A percentile compares a stretch with the other conserved stretches of the same genome.
Evolutionary conservation across 2,329 filamentous ascomycete species (phyloP).

Genomic region (Stagonosporopsis tanaceti): DNA sequence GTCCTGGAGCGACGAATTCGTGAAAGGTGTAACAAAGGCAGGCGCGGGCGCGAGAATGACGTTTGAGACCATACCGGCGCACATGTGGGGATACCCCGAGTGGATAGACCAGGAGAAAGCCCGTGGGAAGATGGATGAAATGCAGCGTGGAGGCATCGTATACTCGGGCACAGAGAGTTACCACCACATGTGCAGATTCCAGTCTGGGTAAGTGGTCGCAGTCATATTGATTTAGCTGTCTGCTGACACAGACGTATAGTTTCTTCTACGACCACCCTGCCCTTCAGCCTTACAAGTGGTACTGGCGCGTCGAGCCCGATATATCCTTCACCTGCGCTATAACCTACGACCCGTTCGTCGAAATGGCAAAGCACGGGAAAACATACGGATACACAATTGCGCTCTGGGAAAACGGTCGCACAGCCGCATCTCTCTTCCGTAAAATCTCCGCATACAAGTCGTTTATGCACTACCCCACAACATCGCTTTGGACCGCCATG

Average conservation of each 20-base stretch:
- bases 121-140: slow-evolving; percentile 75
- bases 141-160: slow-evolving; percentile 77
- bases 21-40: slow-evolving; percentile 74
- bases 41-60: slow-evolving; percentile 74
- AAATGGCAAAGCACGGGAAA: slow-evolving; percentile 94
- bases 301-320: slow-evolving; percentile 97
- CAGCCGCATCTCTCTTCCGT: slow-evolving; percentile 68
- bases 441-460: slow-evolving; percentile 27
- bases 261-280: slow-evolving; percentile 95
- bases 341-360: slow-evolving; percentile 95
- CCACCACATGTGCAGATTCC: slow-evolving; percentile 98
- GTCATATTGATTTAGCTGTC: not conserved
- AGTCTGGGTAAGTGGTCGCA: slow-evolving; percentile 53
- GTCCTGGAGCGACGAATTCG: slow-evolving; percentile 89
- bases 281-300: slow-evolving; percentile 79
- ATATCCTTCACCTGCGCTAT: slow-evolving; percentile 98
- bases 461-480: slow-evolving; percentile 12
- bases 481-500: slow-evolving; percentile 27
- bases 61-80: slow-evolving; percentile 85
- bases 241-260: not conserved
- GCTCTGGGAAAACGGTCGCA: slow-evolving; percentile 90
- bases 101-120: slow-evolving; percentile 60
- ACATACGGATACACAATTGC: slow-evolving; percentile 98
- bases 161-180: slow-evolving; percentile 86
- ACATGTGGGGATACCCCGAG: slow-evolving; percentile 83